Evolutionary conservation across 2,329 filamentous ascomycete genomes (phyloP).

Genomic region (Venturia effusa): DNA sequence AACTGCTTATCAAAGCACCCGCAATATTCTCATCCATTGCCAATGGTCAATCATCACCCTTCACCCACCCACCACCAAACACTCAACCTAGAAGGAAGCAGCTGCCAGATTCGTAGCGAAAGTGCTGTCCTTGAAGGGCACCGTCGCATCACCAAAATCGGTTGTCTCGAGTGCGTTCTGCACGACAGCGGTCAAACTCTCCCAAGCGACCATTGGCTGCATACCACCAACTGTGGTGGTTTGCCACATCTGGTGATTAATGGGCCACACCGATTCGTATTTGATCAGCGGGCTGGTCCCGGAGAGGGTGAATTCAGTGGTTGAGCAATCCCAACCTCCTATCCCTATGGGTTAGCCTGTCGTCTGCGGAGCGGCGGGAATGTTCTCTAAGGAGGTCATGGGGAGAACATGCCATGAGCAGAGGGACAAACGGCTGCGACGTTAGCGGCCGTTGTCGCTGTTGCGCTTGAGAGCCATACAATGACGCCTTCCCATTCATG

Average conservation of each 20-base stretch:
- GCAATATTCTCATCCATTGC: no score
- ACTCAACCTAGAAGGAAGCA: no score
- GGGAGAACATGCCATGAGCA: not conserved
- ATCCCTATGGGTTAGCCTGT: no score
- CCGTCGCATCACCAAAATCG: conserved; percentile 36
- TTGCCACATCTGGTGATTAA: conserved; percentile 36
- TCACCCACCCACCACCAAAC: no score
- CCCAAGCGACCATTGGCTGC: conserved; percentile 40
- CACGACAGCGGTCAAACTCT: conserved; percentile 35
- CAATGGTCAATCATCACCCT: no score
- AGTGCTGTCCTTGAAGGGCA: conserved; percentile 38
- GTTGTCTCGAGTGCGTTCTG: conserved; percentile 33
- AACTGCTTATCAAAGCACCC: not conserved
- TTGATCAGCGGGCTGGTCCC: not conserved
- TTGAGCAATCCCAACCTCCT: not conserved
- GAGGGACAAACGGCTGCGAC: not conserved
- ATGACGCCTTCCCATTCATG: conserved; percentile 48
- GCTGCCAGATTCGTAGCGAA: conserved; percentile 34
- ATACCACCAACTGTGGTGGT: conserved; percentile 31
- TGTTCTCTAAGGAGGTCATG: conserved; percentile 14
- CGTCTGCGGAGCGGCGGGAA: no score
- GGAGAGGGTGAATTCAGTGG: not conserved
- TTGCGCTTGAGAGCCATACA: conserved; percentile 36
- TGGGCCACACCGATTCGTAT: conserved; percentile 14
- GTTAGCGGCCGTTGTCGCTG: conserved; percentile 22